Evolutionary conservation across 441 rosid genomes (phyloP).

Genomic region (Corymbia calophylla): DNA sequence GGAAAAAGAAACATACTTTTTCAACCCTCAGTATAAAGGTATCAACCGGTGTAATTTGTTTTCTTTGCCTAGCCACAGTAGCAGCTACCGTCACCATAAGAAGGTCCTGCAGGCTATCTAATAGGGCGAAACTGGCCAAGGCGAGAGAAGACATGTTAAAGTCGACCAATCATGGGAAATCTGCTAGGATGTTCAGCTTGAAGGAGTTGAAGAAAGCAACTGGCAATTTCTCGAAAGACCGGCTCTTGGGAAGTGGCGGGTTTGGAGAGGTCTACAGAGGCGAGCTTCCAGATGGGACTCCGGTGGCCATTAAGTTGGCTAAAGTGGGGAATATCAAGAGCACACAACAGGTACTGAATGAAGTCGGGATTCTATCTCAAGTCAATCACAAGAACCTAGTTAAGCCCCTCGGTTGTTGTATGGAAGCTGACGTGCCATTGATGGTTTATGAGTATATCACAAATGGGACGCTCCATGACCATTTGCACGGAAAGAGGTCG

Average conservation of each 20-base stretch:
- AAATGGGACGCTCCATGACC: slow-evolving; percentile 72
- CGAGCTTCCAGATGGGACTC: slow-evolving; percentile 50
- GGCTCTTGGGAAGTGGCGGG: slow-evolving; percentile 65
- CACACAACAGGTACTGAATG: slow-evolving; percentile 63
- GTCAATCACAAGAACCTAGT: slow-evolving; percentile 75
- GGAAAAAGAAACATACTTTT: slow-evolving; percentile 12
- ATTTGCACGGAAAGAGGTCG: slow-evolving; percentile 37
- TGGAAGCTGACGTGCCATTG: slow-evolving; percentile 55
- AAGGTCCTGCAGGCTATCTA: not conserved
- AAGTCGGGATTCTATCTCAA: slow-evolving; percentile 69
- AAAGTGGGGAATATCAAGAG: slow-evolving; percentile 65
- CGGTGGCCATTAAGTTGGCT: slow-evolving; percentile 63
- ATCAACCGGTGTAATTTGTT: slow-evolving; percentile 19
- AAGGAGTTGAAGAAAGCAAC: slow-evolving; percentile 73
- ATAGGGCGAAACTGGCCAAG: slow-evolving; percentile 28
- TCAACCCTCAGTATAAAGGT: slow-evolving; percentile 19
- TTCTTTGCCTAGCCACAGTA: slow-evolving; percentile 9
- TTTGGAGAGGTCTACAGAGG: slow-evolving; percentile 76
- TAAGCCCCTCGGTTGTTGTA: slow-evolving; percentile 60
- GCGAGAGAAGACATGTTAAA: slow-evolving; percentile 38
- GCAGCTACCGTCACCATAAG: slow-evolving; percentile 2
- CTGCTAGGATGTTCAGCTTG: slow-evolving; percentile 38
- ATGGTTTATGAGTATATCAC: slow-evolving; percentile 62
- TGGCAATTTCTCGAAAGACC: slow-evolving; percentile 41
- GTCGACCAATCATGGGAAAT: slow-evolving; percentile 32